Evolutionary conservation across 345 rosid genomes (phyloP).

Genomic region (Bruguiera parviflora): DNA sequence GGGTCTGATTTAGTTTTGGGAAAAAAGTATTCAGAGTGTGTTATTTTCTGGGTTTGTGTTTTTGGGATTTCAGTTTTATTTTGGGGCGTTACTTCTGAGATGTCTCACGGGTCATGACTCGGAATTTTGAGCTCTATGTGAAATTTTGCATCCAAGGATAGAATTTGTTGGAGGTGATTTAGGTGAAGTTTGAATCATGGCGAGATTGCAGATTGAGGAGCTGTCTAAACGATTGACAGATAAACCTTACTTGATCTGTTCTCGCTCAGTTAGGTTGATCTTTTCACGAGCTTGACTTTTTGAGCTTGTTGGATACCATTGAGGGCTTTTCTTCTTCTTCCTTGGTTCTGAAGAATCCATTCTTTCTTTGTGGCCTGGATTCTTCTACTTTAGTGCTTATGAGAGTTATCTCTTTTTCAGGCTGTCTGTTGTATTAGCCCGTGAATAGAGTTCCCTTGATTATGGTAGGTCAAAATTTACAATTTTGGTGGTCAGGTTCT

Average conservation of each 20-base stretch:
- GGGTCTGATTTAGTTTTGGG: slow-evolving; percentile 31
- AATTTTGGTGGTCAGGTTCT: neutral
- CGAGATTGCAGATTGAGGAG: neutral
- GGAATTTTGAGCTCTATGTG: neutral
- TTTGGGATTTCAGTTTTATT: neutral
- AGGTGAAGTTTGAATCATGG: neutral
- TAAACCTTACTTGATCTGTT: neutral
- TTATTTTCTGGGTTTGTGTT: slow-evolving; percentile 2
- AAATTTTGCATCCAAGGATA: neutral
- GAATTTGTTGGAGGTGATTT: neutral
- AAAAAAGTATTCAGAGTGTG: neutral
- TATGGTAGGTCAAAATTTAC: too few relatives aligned
- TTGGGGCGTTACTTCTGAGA: neutral
- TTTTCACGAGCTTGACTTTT: neutral
- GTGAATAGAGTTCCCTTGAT: too few relatives aligned
- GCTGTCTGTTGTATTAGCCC: too few relatives aligned
- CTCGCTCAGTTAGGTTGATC: neutral
- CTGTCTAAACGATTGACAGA: neutral
- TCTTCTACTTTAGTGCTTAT: too few relatives aligned
- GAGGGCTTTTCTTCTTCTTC: neutral
- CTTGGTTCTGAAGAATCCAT: neutral
- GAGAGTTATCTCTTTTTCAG: too few relatives aligned
- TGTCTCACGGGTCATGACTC: neutral
- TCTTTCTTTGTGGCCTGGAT: neutral
- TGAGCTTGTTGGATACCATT: neutral